Conservation (phyloP, 176 grass and related monocot species). For the Chrysopogon serrulatus region DNA sequence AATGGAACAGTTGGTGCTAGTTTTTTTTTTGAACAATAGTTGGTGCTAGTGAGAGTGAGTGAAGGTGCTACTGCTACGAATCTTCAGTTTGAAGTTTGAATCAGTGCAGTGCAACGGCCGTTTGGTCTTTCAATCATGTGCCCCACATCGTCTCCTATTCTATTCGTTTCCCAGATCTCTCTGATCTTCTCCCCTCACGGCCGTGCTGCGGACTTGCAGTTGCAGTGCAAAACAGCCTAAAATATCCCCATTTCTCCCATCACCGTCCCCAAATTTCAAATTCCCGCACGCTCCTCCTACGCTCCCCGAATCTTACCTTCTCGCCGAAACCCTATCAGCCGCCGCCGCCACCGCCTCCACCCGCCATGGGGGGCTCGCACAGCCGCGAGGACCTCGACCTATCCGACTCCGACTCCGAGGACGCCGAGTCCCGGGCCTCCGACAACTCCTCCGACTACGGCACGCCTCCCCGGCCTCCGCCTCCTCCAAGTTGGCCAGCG, state of each 20-base stretch:
- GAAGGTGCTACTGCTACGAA: neutral
- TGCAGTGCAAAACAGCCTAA: neutral
- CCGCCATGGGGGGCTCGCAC: slow-evolving; percentile 81
- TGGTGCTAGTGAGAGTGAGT: too few species aligned
- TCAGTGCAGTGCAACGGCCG: neutral
- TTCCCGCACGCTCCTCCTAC: slow-evolving; percentile 28
- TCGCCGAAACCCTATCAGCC: slow-evolving; percentile 43
- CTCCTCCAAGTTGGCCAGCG: neutral
- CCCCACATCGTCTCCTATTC: neutral
- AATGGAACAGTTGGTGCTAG: too few species aligned
- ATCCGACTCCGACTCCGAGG: slow-evolving; percentile 66
- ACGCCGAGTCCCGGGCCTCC: slow-evolving; percentile 35
- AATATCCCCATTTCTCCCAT: neutral
- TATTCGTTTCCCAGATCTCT: neutral
- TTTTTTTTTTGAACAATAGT: too few species aligned
- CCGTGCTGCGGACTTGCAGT: neutral
- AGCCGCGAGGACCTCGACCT: slow-evolving; percentile 76
- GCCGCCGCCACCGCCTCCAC: slow-evolving; percentile 12
- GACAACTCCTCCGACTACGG: slow-evolving; percentile 44
- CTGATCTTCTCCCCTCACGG: neutral
- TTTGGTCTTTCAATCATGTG: too few species aligned
- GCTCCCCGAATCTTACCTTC: neutral
- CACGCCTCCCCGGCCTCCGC: slow-evolving; percentile 50
- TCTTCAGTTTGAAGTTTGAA: neutral
- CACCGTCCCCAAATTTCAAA: slow-evolving; percentile 67